Evolutionary conservation across 1,284 basidiomycete genomes (phyloP).

Genomic region (Papiliotrema flavescens): DNA sequence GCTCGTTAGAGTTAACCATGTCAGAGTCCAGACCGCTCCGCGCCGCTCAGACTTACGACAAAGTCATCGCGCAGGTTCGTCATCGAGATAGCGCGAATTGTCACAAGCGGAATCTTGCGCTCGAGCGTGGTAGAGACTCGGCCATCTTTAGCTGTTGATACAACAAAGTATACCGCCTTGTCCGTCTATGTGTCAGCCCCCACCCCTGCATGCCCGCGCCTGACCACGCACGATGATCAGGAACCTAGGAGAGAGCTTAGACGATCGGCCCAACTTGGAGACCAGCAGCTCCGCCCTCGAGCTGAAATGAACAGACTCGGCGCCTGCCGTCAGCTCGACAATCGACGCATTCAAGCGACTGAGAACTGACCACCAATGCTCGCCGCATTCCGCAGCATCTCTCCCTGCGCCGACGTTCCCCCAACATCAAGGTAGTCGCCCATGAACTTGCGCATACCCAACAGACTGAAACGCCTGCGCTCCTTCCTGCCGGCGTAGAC

Average conservation of each 20-base stretch:
- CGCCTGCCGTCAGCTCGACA: slow-evolving; percentile 28
- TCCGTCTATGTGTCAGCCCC: slow-evolving; percentile 60
- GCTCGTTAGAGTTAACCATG: background rate
- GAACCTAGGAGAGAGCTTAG: slow-evolving; percentile 88
- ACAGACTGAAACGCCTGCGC: slow-evolving; percentile 83
- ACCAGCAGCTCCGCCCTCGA: slow-evolving; percentile 80
- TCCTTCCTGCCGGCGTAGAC: slow-evolving; percentile 90
- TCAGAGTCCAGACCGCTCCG: too few species aligned
- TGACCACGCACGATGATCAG: slow-evolving; percentile 68
- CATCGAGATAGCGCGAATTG: slow-evolving; percentile 79
- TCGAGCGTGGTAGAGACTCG: slow-evolving; percentile 64
- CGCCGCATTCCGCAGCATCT: slow-evolving; percentile 71
- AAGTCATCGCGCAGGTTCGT: slow-evolving; percentile 93
- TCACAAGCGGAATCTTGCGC: slow-evolving; percentile 82
- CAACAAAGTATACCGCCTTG: slow-evolving; percentile 81
- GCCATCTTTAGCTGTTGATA: slow-evolving; percentile 68
- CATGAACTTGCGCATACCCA: slow-evolving; percentile 91
- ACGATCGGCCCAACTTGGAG: slow-evolving; percentile 81
- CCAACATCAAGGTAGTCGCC: slow-evolving; percentile 95
- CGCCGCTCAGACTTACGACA: slow-evolving; percentile 57
- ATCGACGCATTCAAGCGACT: background rate
- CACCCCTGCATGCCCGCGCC: background rate
- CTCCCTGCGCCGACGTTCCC: slow-evolving; percentile 72
- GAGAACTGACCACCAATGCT: slow-evolving; percentile 64
- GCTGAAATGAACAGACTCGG: slow-evolving; percentile 81